These are phyloP conservation scores for Colletotrichum tropicale DNA, from an alignment of 2,329 filamentous ascomycete genomes.

Conservation along the genomic window DNA sequence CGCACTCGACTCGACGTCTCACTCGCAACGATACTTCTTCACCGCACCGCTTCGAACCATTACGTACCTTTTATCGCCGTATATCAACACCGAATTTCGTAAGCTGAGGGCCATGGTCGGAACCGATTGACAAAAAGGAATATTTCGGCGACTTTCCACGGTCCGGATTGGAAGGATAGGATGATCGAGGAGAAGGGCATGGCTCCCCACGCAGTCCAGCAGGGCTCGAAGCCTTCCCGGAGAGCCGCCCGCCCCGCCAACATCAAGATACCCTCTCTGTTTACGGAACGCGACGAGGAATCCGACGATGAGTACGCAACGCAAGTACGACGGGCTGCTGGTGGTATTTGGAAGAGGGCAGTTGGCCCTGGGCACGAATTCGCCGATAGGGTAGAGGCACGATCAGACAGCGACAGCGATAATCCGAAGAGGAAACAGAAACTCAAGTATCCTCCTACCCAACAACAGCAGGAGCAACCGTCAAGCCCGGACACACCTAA, in stretches of 20 bases:
- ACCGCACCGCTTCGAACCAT: neutral
- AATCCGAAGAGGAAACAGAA: neutral
- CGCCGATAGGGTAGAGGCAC: neutral
- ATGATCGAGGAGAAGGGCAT: slow-evolving; percentile 11
- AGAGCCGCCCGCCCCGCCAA: slow-evolving; percentile 3
- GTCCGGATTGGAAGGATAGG: slow-evolving; percentile 13
- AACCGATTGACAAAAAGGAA: slow-evolving; percentile 13
- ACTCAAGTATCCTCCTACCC: neutral
- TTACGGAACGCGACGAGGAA: slow-evolving; percentile 3
- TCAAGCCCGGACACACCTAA: slow-evolving; percentile 4
- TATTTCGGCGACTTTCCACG: slow-evolving; percentile 12
- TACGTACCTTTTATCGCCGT: neutral
- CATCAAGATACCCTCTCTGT: neutral
- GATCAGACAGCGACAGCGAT: slow-evolving; percentile 18
- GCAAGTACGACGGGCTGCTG: neutral
- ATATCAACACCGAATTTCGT: neutral
- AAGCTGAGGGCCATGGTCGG: slow-evolving; percentile 12
- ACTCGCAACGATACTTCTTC: neutral
- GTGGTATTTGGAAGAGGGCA: slow-evolving; percentile 12
- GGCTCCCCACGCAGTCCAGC: slow-evolving; percentile 10
- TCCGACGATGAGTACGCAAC: slow-evolving; percentile 14
- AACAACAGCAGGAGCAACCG: neutral
- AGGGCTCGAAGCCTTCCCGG: neutral
- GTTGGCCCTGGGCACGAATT: neutral
- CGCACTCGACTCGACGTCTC: neutral